A percentile compares a stretch with the other conserved stretches of the same genome.
Evolutionary conservation across 176 grass and related monocot genomes (phyloP).

Genomic region (Avena insularis): DNA sequence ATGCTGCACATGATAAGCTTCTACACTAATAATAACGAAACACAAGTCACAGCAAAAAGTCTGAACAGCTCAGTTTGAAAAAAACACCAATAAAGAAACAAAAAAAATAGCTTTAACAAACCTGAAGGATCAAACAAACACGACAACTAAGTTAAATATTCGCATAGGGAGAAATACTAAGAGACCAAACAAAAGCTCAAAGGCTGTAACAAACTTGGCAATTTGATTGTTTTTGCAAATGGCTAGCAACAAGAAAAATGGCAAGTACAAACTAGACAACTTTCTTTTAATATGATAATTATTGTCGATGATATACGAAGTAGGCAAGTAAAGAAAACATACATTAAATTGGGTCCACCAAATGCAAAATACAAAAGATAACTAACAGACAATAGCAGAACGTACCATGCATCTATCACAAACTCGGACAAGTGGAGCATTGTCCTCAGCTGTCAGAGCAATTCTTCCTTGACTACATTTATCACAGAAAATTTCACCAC

Average conservation of each 20-base stretch:
- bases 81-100: conserved; percentile 27
- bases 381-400: conserved; percentile 16
- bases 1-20: not conserved
- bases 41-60: not conserved
- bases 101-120: conserved; percentile 8
- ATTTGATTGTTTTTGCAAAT: conserved; percentile 17
- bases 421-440: conserved; percentile 91
- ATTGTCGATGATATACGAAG: not conserved
- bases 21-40: conserved; percentile 1
- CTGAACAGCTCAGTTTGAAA: not conserved
- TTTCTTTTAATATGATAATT: conserved; percentile 28
- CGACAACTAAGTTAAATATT: not conserved
- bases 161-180: not conserved
- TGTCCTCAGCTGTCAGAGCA: conserved; percentile 87
- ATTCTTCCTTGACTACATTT: conserved; percentile 97
- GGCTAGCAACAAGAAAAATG: not conserved
- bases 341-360: not conserved
- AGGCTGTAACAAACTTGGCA: not conserved
- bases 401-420: conserved; percentile 98
- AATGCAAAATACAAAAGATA: conserved; percentile 3
- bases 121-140: not conserved
- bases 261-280: not conserved
- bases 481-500: conserved; percentile 98
- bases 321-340: not conserved
- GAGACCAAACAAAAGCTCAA: conserved; percentile 7